A percentile compares a stretch with the other conserved stretches of the same genome.
Conservation (phyloP, 2,329 filamentous ascomycete species). For the Ambrosiella xylebori region DNA sequence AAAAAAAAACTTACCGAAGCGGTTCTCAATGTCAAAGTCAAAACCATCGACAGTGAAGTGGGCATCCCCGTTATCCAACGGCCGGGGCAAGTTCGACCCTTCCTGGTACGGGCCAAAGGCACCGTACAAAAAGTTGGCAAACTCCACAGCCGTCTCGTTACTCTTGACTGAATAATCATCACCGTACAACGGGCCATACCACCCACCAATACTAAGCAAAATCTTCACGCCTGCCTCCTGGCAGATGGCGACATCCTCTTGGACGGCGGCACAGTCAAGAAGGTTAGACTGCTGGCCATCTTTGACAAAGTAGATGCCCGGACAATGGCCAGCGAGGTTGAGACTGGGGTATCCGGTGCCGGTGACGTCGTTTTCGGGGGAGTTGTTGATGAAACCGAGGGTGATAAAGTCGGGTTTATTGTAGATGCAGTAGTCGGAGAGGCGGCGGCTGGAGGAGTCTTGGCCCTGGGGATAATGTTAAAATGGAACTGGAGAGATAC, state of each 20-base stretch:
- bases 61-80: constrained; percentile 19
- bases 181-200: constrained; percentile 13
- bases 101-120: constrained; percentile 23
- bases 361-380: constrained; percentile 21
- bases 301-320: constrained; percentile 17
- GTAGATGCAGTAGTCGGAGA: constrained; percentile 22
- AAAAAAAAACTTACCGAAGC: constrained; percentile 17
- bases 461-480: constrained; percentile 20
- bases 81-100: constrained; percentile 21
- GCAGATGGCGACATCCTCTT: constrained; percentile 26
- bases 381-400: constrained; percentile 23
- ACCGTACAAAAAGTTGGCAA: constrained; percentile 24
- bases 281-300: constrained; percentile 18
- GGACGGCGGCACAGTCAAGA: constrained; percentile 22
- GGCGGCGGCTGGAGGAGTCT: constrained; percentile 16
- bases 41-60: constrained; percentile 24
- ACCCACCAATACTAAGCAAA: constrained; percentile 24
- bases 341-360: constrained; percentile 22
- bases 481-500: constrained; percentile 6
- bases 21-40: constrained; percentile 26
- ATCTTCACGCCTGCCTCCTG: constrained; percentile 26
- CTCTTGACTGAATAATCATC: constrained; percentile 21
- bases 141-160: constrained; percentile 19
- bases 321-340: constrained; percentile 26
- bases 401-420: constrained; percentile 23